phyloP scores from a whole-genome alignment of 495 filamentous ascomycete species.

The Aspergillus haitiensis region DNA sequence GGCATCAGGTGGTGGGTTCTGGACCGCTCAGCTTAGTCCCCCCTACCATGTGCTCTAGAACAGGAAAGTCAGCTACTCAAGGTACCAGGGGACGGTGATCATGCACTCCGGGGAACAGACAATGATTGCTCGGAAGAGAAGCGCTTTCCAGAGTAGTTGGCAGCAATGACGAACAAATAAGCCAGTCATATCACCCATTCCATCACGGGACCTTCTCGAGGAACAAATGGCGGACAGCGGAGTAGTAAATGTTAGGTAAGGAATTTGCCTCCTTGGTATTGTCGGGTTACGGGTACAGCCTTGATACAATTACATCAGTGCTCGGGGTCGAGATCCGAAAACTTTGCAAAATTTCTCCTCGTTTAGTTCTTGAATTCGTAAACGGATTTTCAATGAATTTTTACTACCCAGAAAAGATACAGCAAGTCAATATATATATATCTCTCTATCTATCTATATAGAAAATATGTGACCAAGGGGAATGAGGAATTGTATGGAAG shows the following conservation, averaged over 20 bases:
- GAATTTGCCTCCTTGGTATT: slow-evolving; percentile 12
- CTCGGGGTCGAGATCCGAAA: slow-evolving; percentile 3
- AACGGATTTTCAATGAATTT: too few relatives aligned
- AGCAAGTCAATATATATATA: too few relatives aligned
- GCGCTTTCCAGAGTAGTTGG: background rate
- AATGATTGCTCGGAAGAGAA: slow-evolving; percentile 6
- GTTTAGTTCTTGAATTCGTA: too few relatives aligned
- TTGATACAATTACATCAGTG: slow-evolving; percentile 1
- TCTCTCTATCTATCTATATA: too few relatives aligned
- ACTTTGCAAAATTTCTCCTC: too few relatives aligned
- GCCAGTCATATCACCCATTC: slow-evolving; percentile 9
- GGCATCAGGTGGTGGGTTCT: slow-evolving; percentile 2
- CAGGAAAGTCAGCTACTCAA: background rate
- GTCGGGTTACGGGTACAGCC: background rate
- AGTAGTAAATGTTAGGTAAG: slow-evolving; percentile 27
- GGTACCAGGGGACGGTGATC: slow-evolving; percentile 13
- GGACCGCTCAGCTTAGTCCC: slow-evolving; percentile 2
- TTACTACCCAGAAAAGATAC: too few relatives aligned
- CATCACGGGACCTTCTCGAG: slow-evolving; percentile 15
- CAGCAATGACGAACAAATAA: slow-evolving; percentile 10
- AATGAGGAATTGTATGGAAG: too few relatives aligned
- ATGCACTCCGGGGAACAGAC: slow-evolving; percentile 15
- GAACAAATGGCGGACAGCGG: slow-evolving; percentile 10
- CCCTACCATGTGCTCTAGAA: background rate
- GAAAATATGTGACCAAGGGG: too few relatives aligned